These are phyloP conservation scores for Sambucus nigra DNA, from an alignment of 129 eudicot genomes.

Conservation along the genomic window DNA sequence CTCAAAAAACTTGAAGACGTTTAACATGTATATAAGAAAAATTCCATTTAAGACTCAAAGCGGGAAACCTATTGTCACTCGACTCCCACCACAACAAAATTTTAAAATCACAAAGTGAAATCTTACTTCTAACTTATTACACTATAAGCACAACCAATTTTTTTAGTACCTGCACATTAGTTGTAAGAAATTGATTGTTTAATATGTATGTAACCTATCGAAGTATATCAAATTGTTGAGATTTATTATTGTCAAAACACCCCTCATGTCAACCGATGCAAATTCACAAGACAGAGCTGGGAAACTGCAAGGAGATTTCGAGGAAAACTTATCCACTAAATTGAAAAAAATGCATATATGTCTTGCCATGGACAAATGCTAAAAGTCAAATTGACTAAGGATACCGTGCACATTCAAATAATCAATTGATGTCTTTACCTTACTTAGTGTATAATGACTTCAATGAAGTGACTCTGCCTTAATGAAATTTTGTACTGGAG, in stretches of 20 bases:
- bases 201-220: not conserved
- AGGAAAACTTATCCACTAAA: slow-evolving; percentile 5
- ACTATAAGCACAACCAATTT: not conserved
- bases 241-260: slow-evolving; percentile 94
- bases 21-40: no score
- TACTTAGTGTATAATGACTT: no score
- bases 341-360: not conserved
- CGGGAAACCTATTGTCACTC: no score
- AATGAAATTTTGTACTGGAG: no score
- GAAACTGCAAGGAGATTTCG: slow-evolving; percentile 42
- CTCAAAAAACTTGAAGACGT: no score
- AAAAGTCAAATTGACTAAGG: slow-evolving; percentile 3
- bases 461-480: no score
- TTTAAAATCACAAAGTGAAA: no score
- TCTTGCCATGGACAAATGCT: not conserved
- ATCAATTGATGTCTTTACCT: no score
- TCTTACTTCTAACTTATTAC: not conserved
- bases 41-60: no score
- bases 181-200: not conserved
- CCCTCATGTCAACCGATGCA: slow-evolving; percentile 97
- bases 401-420: no score
- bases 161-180: not conserved
- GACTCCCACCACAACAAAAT: no score
- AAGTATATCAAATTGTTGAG: slow-evolving; percentile 7
- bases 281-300: slow-evolving; percentile 97